Conservation (phyloP, 208 protist genomes). For the Endotrypanum monterogeii region DNA sequence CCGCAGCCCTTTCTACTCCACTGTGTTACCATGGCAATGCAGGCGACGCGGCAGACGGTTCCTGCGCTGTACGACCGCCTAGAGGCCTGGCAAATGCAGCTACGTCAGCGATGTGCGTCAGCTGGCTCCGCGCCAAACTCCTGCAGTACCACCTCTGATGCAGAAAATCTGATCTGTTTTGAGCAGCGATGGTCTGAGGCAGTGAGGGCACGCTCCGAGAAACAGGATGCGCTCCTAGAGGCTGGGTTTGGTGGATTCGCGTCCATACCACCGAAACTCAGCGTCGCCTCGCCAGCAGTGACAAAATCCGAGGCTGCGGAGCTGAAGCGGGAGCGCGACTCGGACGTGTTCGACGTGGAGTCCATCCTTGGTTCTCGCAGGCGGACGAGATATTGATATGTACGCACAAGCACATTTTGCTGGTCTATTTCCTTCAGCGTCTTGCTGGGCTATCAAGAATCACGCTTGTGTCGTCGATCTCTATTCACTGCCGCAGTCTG, state of each 20-base stretch:
- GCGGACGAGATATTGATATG: slow-evolving; percentile 16
- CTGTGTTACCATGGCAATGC: slow-evolving; percentile 33
- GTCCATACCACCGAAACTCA: slow-evolving; percentile 22
- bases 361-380: slow-evolving; percentile 45
- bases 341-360: slow-evolving; percentile 62
- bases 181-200: slow-evolving; percentile 20
- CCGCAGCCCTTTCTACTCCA: slow-evolving; percentile 67
- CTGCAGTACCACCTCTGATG: background rate
- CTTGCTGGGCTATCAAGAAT: background rate
- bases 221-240: slow-evolving; percentile 30
- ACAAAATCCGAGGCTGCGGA: slow-evolving; percentile 26
- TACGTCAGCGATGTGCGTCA: slow-evolving; percentile 39
- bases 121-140: background rate
- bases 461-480: background rate
- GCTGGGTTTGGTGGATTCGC: slow-evolving; percentile 26
- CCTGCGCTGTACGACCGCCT: slow-evolving; percentile 23
- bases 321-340: slow-evolving; percentile 54
- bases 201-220: slow-evolving; percentile 9
- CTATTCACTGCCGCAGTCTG: background rate
- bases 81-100: slow-evolving; percentile 44
- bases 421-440: background rate
- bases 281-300: background rate
- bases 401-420: too few species aligned
- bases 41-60: slow-evolving; percentile 1
- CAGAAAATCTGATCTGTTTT: slow-evolving; percentile 7